These are phyloP conservation scores for Hygrocybe punicea DNA, from an alignment of 768 basidiomycete genomes.

Conservation along the genomic window DNA sequence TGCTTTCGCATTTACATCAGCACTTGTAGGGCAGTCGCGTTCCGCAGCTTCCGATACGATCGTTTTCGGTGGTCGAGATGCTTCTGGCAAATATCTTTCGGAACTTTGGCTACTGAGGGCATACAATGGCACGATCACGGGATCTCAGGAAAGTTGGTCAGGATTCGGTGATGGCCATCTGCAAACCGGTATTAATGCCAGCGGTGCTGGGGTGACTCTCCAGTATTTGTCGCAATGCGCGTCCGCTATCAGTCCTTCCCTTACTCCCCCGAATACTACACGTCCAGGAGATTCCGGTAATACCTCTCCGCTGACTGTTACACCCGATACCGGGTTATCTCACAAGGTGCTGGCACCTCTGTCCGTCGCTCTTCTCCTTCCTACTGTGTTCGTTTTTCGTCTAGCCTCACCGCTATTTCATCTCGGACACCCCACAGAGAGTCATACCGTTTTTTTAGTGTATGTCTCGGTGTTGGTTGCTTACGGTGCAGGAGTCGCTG, in stretches of 20 bases:
- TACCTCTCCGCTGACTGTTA: not conserved
- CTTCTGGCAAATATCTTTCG: conserved; percentile 59
- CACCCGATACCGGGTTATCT: conserved; percentile 37
- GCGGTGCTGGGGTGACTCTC: conserved; percentile 62
- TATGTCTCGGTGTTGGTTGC: conserved; percentile 36
- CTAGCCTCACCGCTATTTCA: conserved; percentile 14
- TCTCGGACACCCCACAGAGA: conserved; percentile 16
- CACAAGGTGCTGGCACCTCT: conserved; percentile 48
- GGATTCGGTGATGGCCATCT: conserved; percentile 65
- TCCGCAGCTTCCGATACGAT: conserved; percentile 60
- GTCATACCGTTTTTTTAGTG: conserved; percentile 25
- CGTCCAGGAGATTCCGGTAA: conserved; percentile 8
- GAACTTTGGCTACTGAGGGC: conserved; percentile 79
- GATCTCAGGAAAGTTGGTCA: conserved; percentile 55
- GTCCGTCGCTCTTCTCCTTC: conserved; percentile 41
- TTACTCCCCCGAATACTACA: conserved; percentile 11
- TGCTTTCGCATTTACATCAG: conserved; percentile 50
- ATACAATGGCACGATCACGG: conserved; percentile 59
- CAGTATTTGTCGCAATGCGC: conserved; percentile 63
- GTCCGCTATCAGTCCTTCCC: conserved; percentile 29
- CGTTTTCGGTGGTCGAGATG: conserved; percentile 72
- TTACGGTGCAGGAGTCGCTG: conserved; percentile 61
- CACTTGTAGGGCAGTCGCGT: conserved; percentile 56
- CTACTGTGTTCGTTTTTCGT: conserved; percentile 38
- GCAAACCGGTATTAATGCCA: conserved; percentile 59